These are phyloP conservation scores for Peronospora farinosa DNA, from an alignment of 352 stramenopile species.

Conservation along the genomic window DNA sequence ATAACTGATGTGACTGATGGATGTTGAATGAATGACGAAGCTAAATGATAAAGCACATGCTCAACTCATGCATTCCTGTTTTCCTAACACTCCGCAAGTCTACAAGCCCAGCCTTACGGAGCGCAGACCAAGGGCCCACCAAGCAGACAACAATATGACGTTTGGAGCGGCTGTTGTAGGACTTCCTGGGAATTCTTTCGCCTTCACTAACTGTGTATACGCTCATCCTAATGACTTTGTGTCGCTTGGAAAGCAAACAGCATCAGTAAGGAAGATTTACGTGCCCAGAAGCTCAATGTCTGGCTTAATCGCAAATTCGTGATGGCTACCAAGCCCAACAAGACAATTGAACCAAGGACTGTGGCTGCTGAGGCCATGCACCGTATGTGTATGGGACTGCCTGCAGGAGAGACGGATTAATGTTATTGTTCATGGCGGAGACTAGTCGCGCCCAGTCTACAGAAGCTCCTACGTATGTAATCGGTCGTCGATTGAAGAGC, in stretches of 20 bases:
- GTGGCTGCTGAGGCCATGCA: conserved; percentile 75
- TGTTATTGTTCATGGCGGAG: conserved; percentile 48
- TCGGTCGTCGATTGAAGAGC: conserved; percentile 51
- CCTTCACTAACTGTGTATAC: conserved; percentile 80
- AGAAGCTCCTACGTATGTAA: conserved; percentile 70
- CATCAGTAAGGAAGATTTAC: conserved; percentile 67
- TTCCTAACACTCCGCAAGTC: too few species aligned
- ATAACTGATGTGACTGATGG: too few species aligned
- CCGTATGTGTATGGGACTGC: conserved; percentile 58
- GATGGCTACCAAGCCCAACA: conserved; percentile 68
- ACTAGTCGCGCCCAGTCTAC: conserved; percentile 69
- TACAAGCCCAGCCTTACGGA: too few species aligned
- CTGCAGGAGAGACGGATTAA: conserved; percentile 63
- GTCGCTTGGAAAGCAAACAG: conserved; percentile 57
- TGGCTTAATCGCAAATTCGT: conserved; percentile 84
- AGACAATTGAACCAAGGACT: conserved; percentile 48
- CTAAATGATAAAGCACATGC: too few species aligned
- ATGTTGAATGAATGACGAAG: too few species aligned
- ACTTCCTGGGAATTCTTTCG: conserved; percentile 67
- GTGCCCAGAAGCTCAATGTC: conserved; percentile 66
- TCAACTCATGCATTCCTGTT: too few species aligned
- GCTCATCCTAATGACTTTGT: conserved; percentile 71
- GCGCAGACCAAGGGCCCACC: not conserved
- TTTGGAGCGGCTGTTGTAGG: conserved; percentile 52
- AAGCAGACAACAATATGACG: conserved; percentile 35